phyloP scores from a whole-genome alignment of 306 rosid species.

The Vigna trinervia region DNA sequence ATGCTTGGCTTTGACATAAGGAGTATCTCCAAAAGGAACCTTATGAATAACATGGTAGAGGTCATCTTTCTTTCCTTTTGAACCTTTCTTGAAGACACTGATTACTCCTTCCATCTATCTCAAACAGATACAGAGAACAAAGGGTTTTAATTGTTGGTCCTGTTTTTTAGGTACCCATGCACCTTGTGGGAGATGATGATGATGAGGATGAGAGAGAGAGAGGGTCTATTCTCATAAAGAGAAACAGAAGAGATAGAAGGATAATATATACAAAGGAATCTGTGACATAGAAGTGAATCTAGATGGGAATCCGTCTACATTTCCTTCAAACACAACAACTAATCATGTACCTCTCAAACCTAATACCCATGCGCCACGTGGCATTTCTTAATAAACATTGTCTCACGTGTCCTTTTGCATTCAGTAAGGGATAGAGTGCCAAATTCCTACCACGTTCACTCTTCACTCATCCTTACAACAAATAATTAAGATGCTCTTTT shows the following conservation, averaged over 20 bases:
- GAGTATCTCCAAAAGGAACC: constrained; percentile 81
- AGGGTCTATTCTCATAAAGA: constrained; percentile 19
- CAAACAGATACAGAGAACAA: neutral
- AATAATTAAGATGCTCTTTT: neutral
- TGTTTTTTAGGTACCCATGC: constrained; percentile 18
- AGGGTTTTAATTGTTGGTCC: neutral
- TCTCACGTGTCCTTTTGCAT: neutral
- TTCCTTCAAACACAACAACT: constrained; percentile 3
- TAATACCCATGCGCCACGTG: constrained; percentile 32
- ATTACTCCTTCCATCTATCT: constrained; percentile 47
- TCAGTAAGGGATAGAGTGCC: constrained; percentile 1
- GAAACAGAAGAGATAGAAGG: constrained; percentile 32
- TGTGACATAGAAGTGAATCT: constrained; percentile 39
- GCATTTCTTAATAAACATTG: neutral
- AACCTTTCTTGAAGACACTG: constrained; percentile 26
- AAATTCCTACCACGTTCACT: constrained; percentile 1
- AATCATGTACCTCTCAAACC: constrained; percentile 9
- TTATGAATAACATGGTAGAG: constrained; percentile 85
- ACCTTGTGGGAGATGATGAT: neutral
- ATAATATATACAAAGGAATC: constrained; percentile 42
- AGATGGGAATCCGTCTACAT: constrained; percentile 43
- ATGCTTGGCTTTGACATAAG: constrained; percentile 92
- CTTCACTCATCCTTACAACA: neutral
- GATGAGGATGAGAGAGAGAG: constrained; percentile 22
- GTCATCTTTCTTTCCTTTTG: constrained; percentile 65